These are phyloP conservation scores for Chaetomium sp. DNA, from an alignment of 2,329 filamentous ascomycete genomes.

Conservation along the genomic window DNA sequence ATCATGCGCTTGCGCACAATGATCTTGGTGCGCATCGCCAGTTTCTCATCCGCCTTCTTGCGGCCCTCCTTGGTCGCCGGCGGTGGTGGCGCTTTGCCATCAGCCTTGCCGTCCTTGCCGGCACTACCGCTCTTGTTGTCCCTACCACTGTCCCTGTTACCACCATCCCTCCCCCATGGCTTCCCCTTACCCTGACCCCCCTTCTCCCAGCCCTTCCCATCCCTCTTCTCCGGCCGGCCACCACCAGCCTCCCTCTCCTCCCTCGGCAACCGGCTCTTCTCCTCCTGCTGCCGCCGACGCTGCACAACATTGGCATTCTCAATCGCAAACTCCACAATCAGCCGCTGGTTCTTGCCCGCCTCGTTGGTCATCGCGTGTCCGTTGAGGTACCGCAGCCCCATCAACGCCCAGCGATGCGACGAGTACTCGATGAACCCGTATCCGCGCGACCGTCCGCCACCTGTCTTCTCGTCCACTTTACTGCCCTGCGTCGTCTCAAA, in stretches of 20 bases:
- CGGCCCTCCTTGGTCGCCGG: conserved; percentile 32
- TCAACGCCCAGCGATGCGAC: conserved; percentile 86
- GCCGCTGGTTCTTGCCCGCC: conserved; percentile 73
- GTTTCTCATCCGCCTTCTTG: conserved; percentile 31
- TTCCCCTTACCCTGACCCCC: conserved; percentile 7
- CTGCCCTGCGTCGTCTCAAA: conserved; percentile 82
- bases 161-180: conserved; percentile 11
- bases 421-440: conserved; percentile 98
- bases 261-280: conserved; percentile 24
- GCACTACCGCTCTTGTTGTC: conserved; percentile 22
- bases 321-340: conserved; percentile 96
- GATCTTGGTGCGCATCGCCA: conserved; percentile 59
- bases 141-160: conserved; percentile 1
- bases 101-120: conserved; percentile 17
- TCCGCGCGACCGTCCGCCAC: conserved; percentile 77
- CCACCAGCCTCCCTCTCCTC: conserved; percentile 17
- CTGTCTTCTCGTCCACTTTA: conserved; percentile 71
- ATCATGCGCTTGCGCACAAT: conserved; percentile 79
- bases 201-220: conserved; percentile 33
- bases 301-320: conserved; percentile 96
- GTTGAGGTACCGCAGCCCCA: conserved; percentile 92
- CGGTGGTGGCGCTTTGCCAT: conserved; percentile 15
- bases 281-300: conserved; percentile 61
- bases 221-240: conserved; percentile 23
- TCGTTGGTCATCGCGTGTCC: conserved; percentile 57